phyloP scores from a whole-genome alignment of 2,329 filamentous ascomycete genomes.

The Phyllosticta citrichinensis region DNA sequence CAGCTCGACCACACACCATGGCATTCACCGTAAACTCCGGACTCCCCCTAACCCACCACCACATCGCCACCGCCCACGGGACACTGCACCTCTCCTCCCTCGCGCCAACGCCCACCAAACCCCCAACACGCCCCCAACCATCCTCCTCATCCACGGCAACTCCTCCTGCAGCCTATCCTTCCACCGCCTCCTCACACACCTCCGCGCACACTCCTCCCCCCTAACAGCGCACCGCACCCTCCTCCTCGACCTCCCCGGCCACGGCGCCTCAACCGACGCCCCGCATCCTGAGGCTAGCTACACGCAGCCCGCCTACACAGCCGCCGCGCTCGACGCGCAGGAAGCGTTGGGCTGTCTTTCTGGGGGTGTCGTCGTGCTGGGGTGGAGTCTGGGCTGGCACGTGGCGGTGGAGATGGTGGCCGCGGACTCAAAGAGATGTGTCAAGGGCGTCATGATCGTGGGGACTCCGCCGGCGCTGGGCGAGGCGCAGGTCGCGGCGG shows the following conservation, averaged over 20 bases:
- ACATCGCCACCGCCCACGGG: slow-evolving; percentile 5
- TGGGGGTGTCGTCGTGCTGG: slow-evolving; percentile 14
- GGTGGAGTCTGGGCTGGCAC: slow-evolving; percentile 26
- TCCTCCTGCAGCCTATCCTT: slow-evolving; percentile 21
- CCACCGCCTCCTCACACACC: slow-evolving; percentile 15
- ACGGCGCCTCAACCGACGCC: slow-evolving; percentile 22
- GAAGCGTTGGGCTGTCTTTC: slow-evolving; percentile 12
- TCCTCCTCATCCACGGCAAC: slow-evolving; percentile 26
- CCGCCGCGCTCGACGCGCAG: slow-evolving; percentile 21
- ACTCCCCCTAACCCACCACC: neutral
- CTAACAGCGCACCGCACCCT: slow-evolving; percentile 15
- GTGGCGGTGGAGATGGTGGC: slow-evolving; percentile 22
- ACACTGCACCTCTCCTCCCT: neutral
- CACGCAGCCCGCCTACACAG: slow-evolving; percentile 22
- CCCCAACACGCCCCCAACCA: slow-evolving; percentile 11
- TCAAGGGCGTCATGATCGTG: slow-evolving; percentile 21
- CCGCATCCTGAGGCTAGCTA: slow-evolving; percentile 18
- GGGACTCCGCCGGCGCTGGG: slow-evolving; percentile 21
- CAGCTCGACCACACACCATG: neutral
- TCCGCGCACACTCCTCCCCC: slow-evolving; percentile 10
- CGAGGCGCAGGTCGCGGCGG: slow-evolving; percentile 13
- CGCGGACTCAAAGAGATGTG: neutral
- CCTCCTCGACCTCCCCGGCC: slow-evolving; percentile 26
- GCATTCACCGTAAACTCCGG: neutral
- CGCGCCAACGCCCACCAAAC: neutral